Base-by-base conservation (phyloP, 352 stramenopile species). In the Globisporangium uncinulatum region DNA sequence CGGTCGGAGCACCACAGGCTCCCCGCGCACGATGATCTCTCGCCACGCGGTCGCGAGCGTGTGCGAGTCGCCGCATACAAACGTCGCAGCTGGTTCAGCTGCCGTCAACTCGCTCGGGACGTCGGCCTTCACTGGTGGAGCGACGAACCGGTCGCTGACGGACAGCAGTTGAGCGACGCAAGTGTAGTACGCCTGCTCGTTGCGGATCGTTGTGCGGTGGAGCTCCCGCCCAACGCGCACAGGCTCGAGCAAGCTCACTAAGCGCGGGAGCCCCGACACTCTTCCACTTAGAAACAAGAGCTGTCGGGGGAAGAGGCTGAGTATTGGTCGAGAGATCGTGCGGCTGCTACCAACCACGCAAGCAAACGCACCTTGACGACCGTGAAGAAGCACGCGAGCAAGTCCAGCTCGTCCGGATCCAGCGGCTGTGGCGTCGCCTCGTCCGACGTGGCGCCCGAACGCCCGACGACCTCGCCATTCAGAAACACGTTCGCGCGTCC, bases 41-140 rank as follows among this genome's bases (percentile, higher is more conserved):
- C 90, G 76, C 92, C 92, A 98, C 14, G 88, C 83, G 1, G 88
- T 82, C 7, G 91, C 83, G 11, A 98, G 61, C 0, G 87, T 92
- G 69, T 98, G 94, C 1, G 88, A 97, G 68, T 98, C 95, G 0
- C 95, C 95, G 53, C 93, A 91, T 8, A 98, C 73, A 56, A 93
- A 60, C 13, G 56, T 43, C 31, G 21, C 9, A 97, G 0, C 96
- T 64, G 15, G 20, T 11, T 34, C 11, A 42, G 21, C n/a, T 10
- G 39, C 15, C 47, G 55, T 9, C 61, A 19, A 15, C 48, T 69
- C 14, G 29, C n/a, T 9, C 7, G 51, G 7, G 41, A 44, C 24
- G 24, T 24, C 11, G n/a, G 53, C 17, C 0, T 13, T 10, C 48
- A 29, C 24, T 48, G 57, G 15, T 15, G 54, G 54, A 31, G 51